Evolutionary conservation across 257 asterid species (phyloP).

Genomic region (Solanum lignicaule): DNA sequence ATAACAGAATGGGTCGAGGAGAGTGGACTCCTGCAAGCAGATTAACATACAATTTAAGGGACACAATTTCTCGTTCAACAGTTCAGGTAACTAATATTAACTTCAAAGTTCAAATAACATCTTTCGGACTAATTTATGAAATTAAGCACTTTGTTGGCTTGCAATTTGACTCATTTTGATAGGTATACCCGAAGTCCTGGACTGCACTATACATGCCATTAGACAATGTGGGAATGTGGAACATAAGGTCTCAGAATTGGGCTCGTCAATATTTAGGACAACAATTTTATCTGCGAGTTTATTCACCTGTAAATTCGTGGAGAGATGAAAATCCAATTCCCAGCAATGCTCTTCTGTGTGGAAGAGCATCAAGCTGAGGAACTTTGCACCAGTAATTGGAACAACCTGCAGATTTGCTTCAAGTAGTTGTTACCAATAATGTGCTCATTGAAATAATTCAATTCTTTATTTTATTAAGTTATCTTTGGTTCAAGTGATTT

Average conservation of each 20-base stretch:
- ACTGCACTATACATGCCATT: conserved; percentile 31
- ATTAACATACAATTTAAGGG: conserved; percentile 24
- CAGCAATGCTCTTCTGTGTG: conserved; percentile 25
- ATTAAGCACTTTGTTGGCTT: not conserved
- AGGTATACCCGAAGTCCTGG: conserved; percentile 36
- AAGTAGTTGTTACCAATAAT: not conserved
- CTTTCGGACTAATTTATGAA: not conserved
- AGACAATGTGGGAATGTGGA: conserved; percentile 43
- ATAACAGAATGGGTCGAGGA: conserved; percentile 30
- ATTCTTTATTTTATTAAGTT: not conserved
- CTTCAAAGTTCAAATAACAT: not conserved
- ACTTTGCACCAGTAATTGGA: not conserved
- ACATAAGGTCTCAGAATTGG: conserved; percentile 33
- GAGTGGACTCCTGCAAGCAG: conserved; percentile 33
- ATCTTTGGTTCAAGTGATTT: not conserved
- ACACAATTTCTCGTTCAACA: conserved; percentile 28
- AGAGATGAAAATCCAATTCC: conserved; percentile 38
- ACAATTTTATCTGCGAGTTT: conserved; percentile 28
- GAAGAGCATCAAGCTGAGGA: conserved; percentile 7
- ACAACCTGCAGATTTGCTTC: not conserved
- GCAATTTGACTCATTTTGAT: not conserved
- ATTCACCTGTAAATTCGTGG: conserved; percentile 27
- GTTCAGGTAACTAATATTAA: conserved; percentile 20
- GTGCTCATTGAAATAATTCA: not conserved
- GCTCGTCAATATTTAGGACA: conserved; percentile 31